phyloP scores from a whole-genome alignment of 805 yeast genomes.

The Jamesozyma jinghongensis region DNA sequence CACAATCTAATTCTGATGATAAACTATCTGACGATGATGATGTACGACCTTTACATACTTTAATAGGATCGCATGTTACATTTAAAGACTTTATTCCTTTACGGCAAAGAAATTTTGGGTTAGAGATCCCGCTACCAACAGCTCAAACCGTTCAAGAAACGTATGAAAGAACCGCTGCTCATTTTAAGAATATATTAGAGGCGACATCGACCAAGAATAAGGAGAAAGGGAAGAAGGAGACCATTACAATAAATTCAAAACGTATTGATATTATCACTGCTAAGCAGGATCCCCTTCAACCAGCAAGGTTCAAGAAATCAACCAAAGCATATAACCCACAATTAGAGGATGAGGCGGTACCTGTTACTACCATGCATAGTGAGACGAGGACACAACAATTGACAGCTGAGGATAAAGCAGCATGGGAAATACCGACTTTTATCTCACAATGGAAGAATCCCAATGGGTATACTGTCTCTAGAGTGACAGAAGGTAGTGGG shows the following conservation, averaged over 20 bases:
- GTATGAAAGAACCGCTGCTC: conserved; percentile 46
- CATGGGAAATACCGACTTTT: conserved; percentile 86
- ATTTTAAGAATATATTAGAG: conserved; percentile 1
- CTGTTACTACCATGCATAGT: conserved; percentile 38
- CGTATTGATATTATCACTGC: conserved; percentile 7
- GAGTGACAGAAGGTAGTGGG: conserved; percentile 45
- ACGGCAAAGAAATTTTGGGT: conserved; percentile 36
- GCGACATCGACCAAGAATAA: conserved; percentile 15
- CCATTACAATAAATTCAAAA: conserved; percentile 36
- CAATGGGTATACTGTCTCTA: conserved; percentile 74
- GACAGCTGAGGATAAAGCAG: conserved; percentile 61
- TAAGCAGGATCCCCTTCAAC: conserved; percentile 72
- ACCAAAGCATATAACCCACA: conserved; percentile 58
- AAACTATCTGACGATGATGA: background rate
- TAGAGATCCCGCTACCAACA: conserved; percentile 38
- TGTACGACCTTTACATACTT: background rate
- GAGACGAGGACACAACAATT: conserved; percentile 29
- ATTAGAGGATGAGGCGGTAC: background rate
- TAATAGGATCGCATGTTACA: conserved; percentile 24
- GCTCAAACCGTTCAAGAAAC: conserved; percentile 39
- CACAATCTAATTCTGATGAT: background rate
- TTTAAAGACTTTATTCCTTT: conserved; percentile 55
- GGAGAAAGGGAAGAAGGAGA: conserved; percentile 28
- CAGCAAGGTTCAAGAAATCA: conserved; percentile 54
- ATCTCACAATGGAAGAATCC: conserved; percentile 95